Evolutionary conservation across 73 alveolate species (phyloP).

Genomic region (Effrenium voratum): DNA sequence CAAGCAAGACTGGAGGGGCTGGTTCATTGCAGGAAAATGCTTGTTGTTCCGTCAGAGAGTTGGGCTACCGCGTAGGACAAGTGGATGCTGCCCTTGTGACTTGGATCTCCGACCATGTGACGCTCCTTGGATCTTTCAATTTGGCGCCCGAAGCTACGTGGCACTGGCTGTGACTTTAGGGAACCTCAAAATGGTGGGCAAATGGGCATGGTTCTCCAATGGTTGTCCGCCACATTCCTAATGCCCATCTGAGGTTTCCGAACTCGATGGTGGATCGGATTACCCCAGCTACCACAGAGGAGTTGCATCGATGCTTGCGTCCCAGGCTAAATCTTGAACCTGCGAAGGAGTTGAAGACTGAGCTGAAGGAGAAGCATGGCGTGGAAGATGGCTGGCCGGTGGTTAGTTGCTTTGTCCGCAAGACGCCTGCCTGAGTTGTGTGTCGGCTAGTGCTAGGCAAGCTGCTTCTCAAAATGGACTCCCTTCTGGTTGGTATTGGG

Average conservation of each 20-base stretch:
- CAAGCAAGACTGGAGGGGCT: too few relatives aligned
- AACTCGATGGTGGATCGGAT: conserved; percentile 90
- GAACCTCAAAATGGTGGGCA: too few relatives aligned
- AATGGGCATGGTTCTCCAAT: too few relatives aligned
- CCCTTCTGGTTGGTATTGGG: background rate
- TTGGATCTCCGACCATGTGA: conserved; percentile 64
- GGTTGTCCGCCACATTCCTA: too few relatives aligned
- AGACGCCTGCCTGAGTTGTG: background rate
- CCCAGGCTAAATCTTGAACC: too few relatives aligned
- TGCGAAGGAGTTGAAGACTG: conserved; percentile 45
- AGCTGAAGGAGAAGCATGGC: conserved; percentile 55
- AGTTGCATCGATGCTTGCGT: background rate
- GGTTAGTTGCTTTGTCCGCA: conserved; percentile 7
- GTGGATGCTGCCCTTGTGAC: conserved; percentile 22
- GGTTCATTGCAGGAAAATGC: too few relatives aligned
- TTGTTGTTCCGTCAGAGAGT: too few relatives aligned
- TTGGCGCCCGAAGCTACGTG: too few relatives aligned
- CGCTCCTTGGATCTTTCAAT: background rate
- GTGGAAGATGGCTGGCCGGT: conserved; percentile 69
- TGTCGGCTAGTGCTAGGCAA: background rate
- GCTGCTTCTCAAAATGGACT: background rate
- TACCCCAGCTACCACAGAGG: conserved; percentile 90
- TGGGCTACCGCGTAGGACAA: too few relatives aligned
- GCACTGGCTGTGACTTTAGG: too few relatives aligned
- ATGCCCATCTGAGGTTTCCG: conserved; percentile 58